Evolutionary conservation across 1,139 yeast genomes (phyloP).

Genomic region (Debaryomycetaceae sp.): DNA sequence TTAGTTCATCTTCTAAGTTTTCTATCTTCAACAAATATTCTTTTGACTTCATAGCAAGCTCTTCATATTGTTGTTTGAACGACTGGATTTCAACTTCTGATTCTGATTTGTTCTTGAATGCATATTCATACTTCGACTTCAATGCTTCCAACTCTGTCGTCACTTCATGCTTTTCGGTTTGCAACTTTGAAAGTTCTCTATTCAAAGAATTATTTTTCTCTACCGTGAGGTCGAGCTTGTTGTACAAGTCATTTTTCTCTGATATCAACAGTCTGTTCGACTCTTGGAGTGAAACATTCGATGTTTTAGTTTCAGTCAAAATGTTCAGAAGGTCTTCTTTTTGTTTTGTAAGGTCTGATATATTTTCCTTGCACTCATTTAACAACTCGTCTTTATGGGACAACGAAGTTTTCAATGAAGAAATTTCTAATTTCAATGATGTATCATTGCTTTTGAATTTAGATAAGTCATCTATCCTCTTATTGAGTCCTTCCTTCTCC

Average conservation of each 20-base stretch:
- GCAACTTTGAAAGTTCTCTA: slow-evolving; percentile 35
- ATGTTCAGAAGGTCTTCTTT: slow-evolving; percentile 36
- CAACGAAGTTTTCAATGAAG: slow-evolving; percentile 36
- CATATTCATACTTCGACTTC: slow-evolving; percentile 48
- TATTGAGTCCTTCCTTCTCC: slow-evolving; percentile 26
- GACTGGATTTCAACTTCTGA: slow-evolving; percentile 57
- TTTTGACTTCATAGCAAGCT: slow-evolving; percentile 60
- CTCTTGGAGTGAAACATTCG: slow-evolving; percentile 40
- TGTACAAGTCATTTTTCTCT: slow-evolving; percentile 37
- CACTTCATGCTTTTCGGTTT: slow-evolving; percentile 51
- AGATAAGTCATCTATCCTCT: slow-evolving; percentile 27
- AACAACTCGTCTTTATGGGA: slow-evolving; percentile 50
- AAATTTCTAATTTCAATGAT: slow-evolving; percentile 41
- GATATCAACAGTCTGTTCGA: slow-evolving; percentile 31
- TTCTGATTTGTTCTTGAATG: slow-evolving; percentile 42
- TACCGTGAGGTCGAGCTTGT: slow-evolving; percentile 37
- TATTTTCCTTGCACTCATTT: slow-evolving; percentile 36
- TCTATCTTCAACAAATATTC: slow-evolving; percentile 64
- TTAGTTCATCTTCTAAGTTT: slow-evolving; percentile 73
- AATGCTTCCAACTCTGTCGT: slow-evolving; percentile 49
- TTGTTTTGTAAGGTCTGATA: slow-evolving; percentile 35
- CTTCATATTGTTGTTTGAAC: slow-evolving; percentile 74
- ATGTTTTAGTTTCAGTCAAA: slow-evolving; percentile 40
- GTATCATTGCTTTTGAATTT: slow-evolving; percentile 37
- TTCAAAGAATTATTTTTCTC: slow-evolving; percentile 34